phyloP scores from a whole-genome alignment of 2,329 filamentous ascomycete genomes.

The Leptographium flavum region DNA sequence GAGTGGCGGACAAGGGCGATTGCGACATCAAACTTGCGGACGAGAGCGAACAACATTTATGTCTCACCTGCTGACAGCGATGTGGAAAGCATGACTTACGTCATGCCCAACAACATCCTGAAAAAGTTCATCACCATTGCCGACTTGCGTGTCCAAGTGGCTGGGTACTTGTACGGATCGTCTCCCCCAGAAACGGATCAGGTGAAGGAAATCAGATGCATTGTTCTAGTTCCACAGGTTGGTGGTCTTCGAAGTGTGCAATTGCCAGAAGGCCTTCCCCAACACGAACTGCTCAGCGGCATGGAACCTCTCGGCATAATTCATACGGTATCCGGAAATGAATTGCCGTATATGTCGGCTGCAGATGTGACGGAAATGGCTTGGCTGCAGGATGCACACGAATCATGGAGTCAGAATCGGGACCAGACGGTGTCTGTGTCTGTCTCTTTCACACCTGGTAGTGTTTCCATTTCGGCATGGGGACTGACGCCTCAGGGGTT shows the following conservation, averaged over 20 bases:
- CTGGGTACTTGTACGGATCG: slow-evolving; percentile 85
- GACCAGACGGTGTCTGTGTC: slow-evolving; percentile 89
- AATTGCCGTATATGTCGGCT: slow-evolving; percentile 91
- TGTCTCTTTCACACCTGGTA: slow-evolving; percentile 91
- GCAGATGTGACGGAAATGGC: slow-evolving; percentile 91
- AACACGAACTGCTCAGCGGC: slow-evolving; percentile 75
- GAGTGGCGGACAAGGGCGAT: slow-evolving; percentile 97
- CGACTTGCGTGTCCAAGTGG: slow-evolving; percentile 90
- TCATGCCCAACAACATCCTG: slow-evolving; percentile 98
- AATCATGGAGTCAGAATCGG: slow-evolving; percentile 51
- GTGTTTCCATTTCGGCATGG: slow-evolving; percentile 89
- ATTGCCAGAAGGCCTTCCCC: slow-evolving; percentile 74
- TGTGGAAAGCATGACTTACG: slow-evolving; percentile 83
- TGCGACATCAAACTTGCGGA: slow-evolving; percentile 87
- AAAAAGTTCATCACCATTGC: slow-evolving; percentile 97
- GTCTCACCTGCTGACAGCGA: slow-evolving; percentile 92
- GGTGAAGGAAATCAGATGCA: slow-evolving; percentile 92
- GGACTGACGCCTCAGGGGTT: slow-evolving; percentile 82
- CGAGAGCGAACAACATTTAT: slow-evolving; percentile 94
- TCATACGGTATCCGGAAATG: slow-evolving; percentile 88
- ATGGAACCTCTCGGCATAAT: slow-evolving; percentile 91
- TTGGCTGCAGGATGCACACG: slow-evolving; percentile 72
- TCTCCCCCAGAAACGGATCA: slow-evolving; percentile 90
- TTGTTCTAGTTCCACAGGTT: slow-evolving; percentile 95
- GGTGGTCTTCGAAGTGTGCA: slow-evolving; percentile 87